Base-by-base conservation (phyloP, 345 rosid species). In the Camelina hispida region DNA sequence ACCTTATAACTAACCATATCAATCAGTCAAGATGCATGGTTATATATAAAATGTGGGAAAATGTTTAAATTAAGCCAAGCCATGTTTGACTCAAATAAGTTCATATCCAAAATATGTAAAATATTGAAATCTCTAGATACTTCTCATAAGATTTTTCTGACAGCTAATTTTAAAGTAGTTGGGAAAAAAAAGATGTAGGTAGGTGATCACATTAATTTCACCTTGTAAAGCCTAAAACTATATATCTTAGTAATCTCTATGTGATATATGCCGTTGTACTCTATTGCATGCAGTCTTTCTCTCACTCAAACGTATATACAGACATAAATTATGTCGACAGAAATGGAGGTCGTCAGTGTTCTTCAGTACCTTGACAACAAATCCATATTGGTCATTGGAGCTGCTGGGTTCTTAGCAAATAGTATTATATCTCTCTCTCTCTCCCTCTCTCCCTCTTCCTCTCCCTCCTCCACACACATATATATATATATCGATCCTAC, bases 381-480 rank as follows among this genome's bases (percentile, higher is more conserved):
- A 71, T 71, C 73, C 42, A 71, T 78, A 44, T 40, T 78, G 73
- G 69, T 78, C 51, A 37, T 53, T 52, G 81, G 81, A 65, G 81
- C 81, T 51, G 76, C 81, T 60, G 81, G 81, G 1, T 78, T 78
- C 63, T 66, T 72, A 72, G 81, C 78, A 50, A 78, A 78, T 14
- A 72, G 81, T 78, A 78, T 48, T 67, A 22, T 53, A 50, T 23
- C 64, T 3, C 13, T 10, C 15, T 17, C 17, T 30, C 38, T 32
- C 62, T 43, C 35, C 14, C 30, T 34, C 37, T 34, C 37, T 25
- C 28, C 3, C 28, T 3, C 25, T 23, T 2, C 0, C 28, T 25
- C 28, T 25, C 28, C 4, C 28, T 25, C 28, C 25, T 23, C 25
- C 25, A 23, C 25, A 23, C 18, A 7, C 18, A 69, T 10, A 43